These are phyloP conservation scores for Scleroderma citrinum DNA, from an alignment of 768 basidiomycete species.

Conservation along the genomic window DNA sequence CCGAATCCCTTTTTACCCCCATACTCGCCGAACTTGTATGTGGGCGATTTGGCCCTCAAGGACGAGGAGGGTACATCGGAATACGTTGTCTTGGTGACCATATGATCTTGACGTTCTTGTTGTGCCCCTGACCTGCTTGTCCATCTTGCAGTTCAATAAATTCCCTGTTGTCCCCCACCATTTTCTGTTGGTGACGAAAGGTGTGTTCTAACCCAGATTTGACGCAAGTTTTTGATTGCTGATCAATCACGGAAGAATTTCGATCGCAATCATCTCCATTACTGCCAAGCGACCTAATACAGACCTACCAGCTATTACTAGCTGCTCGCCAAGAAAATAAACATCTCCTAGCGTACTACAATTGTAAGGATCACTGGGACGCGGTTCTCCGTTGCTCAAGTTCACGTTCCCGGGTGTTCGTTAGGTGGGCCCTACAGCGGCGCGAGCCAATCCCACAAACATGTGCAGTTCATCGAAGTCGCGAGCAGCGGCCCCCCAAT, in stretches of 20 bases:
- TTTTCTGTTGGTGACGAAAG: constrained; percentile 84
- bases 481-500: constrained; percentile 67
- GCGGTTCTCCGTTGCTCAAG: neutral
- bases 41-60: constrained; percentile 58
- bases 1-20: constrained; percentile 83
- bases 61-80: constrained; percentile 52
- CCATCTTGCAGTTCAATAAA: constrained; percentile 66
- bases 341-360: constrained; percentile 81
- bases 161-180: constrained; percentile 80
- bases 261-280: constrained; percentile 76
- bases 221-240: neutral
- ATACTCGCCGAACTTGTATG: constrained; percentile 66
- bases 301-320: constrained; percentile 65
- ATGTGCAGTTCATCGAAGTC: constrained; percentile 78
- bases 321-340: constrained; percentile 59
- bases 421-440: constrained; percentile 76
- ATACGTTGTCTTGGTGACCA: constrained; percentile 65
- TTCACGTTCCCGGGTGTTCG: neutral
- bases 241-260: constrained; percentile 44
- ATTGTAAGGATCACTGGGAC: constrained; percentile 55
- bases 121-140: neutral
- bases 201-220: constrained; percentile 32
- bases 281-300: constrained; percentile 70
- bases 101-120: constrained; percentile 1
- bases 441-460: constrained; percentile 88